Evolutionary conservation across 108 stramenopile genomes (phyloP).

Genomic region (Craspedostauros australis): DNA sequence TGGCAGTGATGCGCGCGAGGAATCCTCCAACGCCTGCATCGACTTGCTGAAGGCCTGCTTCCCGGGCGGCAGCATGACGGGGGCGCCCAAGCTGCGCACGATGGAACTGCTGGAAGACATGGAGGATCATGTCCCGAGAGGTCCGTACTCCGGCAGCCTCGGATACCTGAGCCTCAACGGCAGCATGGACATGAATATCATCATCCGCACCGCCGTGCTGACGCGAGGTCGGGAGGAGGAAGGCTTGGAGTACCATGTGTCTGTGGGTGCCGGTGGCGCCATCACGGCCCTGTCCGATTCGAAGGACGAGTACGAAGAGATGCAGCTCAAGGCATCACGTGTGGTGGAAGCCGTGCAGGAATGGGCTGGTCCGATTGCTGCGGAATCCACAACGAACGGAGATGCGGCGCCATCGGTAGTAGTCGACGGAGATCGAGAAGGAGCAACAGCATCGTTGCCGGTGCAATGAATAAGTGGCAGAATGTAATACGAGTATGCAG

Average conservation of each 20-base stretch:
- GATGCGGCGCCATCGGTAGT: no score
- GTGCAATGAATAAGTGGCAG: no score
- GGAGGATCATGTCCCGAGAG: conserved; percentile 69
- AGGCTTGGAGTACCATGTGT: conserved; percentile 53
- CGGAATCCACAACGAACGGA: no score
- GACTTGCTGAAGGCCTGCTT: conserved; percentile 90
- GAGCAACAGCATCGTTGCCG: no score
- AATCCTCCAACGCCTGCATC: conserved; percentile 27
- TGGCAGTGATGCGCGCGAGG: conserved; percentile 1
- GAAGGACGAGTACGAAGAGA: conserved; percentile 91
- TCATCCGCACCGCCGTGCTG: conserved; percentile 91
- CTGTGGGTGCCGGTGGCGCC: conserved; percentile 92
- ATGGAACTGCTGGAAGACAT: conserved; percentile 87
- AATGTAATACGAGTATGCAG: no score
- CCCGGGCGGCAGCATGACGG: conserved; percentile 97
- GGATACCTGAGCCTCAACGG: conserved; percentile 87
- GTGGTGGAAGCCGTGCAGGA: conserved; percentile 59
- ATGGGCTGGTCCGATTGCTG: no score
- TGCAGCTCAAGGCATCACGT: conserved; percentile 81
- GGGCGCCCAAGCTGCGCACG: conserved; percentile 94
- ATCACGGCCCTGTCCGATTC: conserved; percentile 87
- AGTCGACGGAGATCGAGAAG: no score
- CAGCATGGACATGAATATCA: conserved; percentile 89
- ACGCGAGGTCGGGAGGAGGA: conserved; percentile 32
- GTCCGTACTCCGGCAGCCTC: conserved; percentile 89